These are phyloP conservation scores for Serendipita sp. DNA, from an alignment of 768 basidiomycete species.

Conservation along the genomic window DNA sequence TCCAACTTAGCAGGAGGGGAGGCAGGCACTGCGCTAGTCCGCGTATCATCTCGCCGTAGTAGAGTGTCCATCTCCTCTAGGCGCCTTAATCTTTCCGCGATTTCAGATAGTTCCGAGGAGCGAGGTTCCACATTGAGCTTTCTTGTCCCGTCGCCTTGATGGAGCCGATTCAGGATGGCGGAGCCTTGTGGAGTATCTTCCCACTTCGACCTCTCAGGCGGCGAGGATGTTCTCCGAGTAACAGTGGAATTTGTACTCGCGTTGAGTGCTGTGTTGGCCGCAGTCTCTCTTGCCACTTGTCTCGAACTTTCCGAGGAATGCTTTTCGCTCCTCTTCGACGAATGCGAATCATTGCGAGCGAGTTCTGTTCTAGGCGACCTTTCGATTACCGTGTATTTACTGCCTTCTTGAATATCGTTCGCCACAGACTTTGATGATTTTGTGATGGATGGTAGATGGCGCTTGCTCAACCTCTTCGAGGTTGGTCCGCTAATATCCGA, in stretches of 20 bases:
- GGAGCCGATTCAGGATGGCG: neutral
- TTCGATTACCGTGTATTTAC: neutral
- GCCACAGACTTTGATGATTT: neutral
- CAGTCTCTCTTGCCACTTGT: neutral
- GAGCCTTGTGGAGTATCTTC: neutral
- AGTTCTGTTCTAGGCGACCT: neutral
- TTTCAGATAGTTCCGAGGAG: neutral
- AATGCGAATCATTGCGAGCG: neutral
- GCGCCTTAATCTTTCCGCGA: neutral
- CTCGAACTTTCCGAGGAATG: neutral
- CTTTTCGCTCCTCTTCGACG: neutral
- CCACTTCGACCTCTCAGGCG: neutral
- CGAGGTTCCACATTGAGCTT: neutral
- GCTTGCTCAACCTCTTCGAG: neutral
- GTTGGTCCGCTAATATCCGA: neutral
- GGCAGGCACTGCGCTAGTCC: neutral
- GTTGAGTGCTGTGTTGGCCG: slow-evolving; percentile 1
- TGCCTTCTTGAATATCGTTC: neutral
- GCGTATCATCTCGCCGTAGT: neutral
- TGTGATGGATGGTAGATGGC: neutral
- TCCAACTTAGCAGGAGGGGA: slow-evolving; percentile 20
- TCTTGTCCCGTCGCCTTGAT: neutral
- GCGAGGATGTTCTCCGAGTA: neutral
- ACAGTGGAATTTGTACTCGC: neutral
- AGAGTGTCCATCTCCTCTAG: neutral